Evolutionary conservation across 805 yeast species (phyloP).

Genomic region (Saturnispora quitensis): DNA sequence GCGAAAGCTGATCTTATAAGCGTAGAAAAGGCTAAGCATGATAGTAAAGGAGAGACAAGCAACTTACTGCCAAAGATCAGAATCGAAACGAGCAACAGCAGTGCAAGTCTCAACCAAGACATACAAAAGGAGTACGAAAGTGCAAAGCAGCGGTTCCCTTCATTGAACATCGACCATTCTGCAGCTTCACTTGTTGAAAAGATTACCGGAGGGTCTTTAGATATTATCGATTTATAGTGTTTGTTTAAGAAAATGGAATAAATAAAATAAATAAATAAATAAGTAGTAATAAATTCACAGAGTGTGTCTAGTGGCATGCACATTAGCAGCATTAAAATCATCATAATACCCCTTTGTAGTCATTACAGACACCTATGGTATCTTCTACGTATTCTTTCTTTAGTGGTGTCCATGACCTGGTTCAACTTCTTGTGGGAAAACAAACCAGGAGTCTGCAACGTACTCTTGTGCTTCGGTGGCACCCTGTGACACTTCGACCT

Average conservation of each 20-base stretch:
- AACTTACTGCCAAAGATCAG: background rate
- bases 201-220: background rate
- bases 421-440: constrained; percentile 60
- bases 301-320: background rate
- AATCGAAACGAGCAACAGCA: background rate
- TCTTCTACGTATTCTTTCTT: background rate
- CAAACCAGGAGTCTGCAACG: constrained; percentile 68
- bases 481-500: constrained; percentile 65
- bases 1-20: background rate
- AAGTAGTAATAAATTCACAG: background rate
- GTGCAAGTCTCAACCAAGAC: background rate
- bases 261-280: constrained; percentile 2
- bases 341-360: background rate
- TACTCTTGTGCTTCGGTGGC: constrained; percentile 38
- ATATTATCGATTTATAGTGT: background rate
- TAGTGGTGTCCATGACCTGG: constrained; percentile 23
- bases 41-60: background rate
- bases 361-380: background rate
- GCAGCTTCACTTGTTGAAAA: background rate
- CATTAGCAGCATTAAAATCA: background rate
- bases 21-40: background rate
- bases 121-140: background rate
- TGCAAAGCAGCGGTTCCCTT: constrained; percentile 1
- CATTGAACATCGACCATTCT: background rate
- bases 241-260: background rate